Evolutionary conservation across 352 stramenopile genomes (phyloP).

Genomic region (Pythium apleroticum): DNA sequence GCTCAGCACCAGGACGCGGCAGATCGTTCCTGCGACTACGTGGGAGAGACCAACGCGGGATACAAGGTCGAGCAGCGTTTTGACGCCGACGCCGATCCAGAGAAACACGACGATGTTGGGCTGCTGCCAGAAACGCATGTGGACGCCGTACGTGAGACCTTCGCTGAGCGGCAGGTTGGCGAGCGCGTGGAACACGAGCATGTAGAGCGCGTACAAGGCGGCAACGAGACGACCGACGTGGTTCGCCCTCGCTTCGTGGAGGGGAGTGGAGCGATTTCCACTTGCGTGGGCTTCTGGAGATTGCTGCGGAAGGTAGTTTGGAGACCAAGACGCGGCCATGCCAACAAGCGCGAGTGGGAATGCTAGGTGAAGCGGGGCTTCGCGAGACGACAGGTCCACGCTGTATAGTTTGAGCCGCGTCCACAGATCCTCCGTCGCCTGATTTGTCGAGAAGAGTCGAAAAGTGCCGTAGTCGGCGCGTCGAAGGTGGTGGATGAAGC

Average conservation of each 20-base stretch:
- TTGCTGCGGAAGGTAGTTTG: slow-evolving; percentile 21
- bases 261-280: background rate
- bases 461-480: slow-evolving; percentile 94
- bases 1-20: background rate
- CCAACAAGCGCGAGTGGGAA: slow-evolving; percentile 39
- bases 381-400: slow-evolving; percentile 54
- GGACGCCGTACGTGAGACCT: slow-evolving; percentile 91
- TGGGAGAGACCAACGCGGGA: background rate
- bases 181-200: slow-evolving; percentile 93
- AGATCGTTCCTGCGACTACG: background rate
- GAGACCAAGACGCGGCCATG: slow-evolving; percentile 8
- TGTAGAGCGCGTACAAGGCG: slow-evolving; percentile 84
- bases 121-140: slow-evolving; percentile 95
- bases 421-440: slow-evolving; percentile 62
- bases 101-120: slow-evolving; percentile 91
- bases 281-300: background rate
- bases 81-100: slow-evolving; percentile 67
- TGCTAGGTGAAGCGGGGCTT: slow-evolving; percentile 52
- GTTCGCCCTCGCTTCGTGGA: background rate
- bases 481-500: slow-evolving; percentile 91
- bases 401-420: slow-evolving; percentile 73
- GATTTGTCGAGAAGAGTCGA: slow-evolving; percentile 85
- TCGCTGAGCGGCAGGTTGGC: slow-evolving; percentile 93
- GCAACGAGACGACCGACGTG: slow-evolving; percentile 38
- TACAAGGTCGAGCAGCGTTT: slow-evolving; percentile 13